Percentiles rank a stretch among this genome's conserved stretches.
Conservation (phyloP, 257 asterid species). For the Rauvolfia tetraphylla region DNA sequence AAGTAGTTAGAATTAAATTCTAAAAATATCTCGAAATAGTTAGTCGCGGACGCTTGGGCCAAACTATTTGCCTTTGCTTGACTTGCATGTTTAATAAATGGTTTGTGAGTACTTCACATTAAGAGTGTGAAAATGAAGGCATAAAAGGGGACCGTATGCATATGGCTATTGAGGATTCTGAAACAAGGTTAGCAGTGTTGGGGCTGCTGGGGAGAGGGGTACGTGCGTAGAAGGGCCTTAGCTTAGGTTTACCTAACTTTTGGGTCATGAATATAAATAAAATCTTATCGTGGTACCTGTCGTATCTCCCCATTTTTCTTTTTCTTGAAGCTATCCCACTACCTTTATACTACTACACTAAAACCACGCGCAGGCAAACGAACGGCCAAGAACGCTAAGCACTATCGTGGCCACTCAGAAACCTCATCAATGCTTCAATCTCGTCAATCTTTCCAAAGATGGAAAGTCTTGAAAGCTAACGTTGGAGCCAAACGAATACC, state of each 20-base stretch:
- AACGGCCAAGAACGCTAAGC: constrained; percentile 16
- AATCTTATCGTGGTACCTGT: not conserved
- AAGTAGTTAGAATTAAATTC: no score
- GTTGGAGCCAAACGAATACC: constrained; percentile 15
- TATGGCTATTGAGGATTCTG: not conserved
- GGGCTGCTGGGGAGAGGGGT: not conserved
- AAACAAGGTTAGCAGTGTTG: not conserved
- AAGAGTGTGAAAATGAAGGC: not conserved
- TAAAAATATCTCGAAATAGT: not conserved
- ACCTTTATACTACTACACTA: not conserved
- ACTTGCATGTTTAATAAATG: not conserved
- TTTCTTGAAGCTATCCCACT: no score
- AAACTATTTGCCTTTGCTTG: not conserved
- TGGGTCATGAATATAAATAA: not conserved
- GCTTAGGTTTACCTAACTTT: constrained; percentile 9
- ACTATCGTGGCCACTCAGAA: constrained; percentile 33
- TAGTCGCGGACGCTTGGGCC: no score
- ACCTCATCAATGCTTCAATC: constrained; percentile 20
- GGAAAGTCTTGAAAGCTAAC: constrained; percentile 24
- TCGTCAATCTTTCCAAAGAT: constrained; percentile 28
- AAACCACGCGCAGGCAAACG: constrained; percentile 16
- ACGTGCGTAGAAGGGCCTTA: not conserved
- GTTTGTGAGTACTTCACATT: not conserved
- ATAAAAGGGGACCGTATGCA: not conserved
- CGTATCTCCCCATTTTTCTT: no score